Evolutionary conservation across 495 filamentous ascomycete species (phyloP), one percentile per base, ranked within the genome.

Genomic region (Penicillium lagena): DNA sequence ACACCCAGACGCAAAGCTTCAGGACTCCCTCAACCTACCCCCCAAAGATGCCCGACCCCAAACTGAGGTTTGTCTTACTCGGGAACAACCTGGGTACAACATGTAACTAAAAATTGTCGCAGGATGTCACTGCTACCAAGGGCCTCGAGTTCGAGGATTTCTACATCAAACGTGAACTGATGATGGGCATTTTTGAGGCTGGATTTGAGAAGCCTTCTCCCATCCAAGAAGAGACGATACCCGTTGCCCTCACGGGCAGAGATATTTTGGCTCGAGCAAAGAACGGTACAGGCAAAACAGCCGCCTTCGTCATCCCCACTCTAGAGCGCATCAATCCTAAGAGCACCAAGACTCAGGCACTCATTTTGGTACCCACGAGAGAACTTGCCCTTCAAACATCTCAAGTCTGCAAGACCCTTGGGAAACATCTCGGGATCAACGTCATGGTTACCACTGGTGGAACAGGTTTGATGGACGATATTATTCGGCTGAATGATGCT

Each of bases 371-470:
- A 34, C 93, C 93, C 13, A 99, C 93, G 34, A 71, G 93, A 81
- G 93, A 99, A 69, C 76, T 99, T 47, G 94, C 94, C n/a, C 81
- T 99, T 56, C 93, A 99, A 64, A 97, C 93, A 47, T 97, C 93
- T 32, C 94, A 97, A 60, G 93, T 99, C 35, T 97, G 93, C 77
- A 97, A 96, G 72, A 97, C 85, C 12, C 80, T 99, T 22, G 93
- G 93, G 29, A 96, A 96, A 62, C 89, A 99, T 61, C 81, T 99
- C 5, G 89, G 89, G 30, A 78, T 99, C 62, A 97, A 97, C 59
- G 91, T 99, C 57, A 97, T 99, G 94, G 93, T 97, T 38, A 95
- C 89, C 9, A 99, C 94, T 22, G 93, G 93, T 64, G 93, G 93
- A 58, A 96, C 90, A 14, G 85, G 85, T 1, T 71, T 99, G 37